Conservation (phyloP, 495 filamentous ascomycete genomes). For the Podospora appendiculata region DNA sequence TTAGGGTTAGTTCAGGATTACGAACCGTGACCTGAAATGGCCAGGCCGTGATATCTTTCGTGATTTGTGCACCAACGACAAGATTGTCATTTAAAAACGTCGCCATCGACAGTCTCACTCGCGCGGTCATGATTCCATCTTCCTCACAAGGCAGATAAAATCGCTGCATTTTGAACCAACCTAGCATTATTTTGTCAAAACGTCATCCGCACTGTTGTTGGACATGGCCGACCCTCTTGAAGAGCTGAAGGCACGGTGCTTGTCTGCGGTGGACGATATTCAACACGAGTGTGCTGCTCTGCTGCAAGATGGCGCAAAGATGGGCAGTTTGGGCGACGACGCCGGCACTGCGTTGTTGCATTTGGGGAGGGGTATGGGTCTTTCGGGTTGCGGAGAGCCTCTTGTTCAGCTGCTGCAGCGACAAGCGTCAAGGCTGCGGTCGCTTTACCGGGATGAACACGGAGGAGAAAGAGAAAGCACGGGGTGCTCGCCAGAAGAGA, state of each 20-base stretch:
- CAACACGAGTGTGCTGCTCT: conserved; percentile 17
- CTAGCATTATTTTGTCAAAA: too few relatives aligned
- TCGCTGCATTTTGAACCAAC: too few relatives aligned
- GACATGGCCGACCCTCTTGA: background rate
- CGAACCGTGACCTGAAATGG: too few relatives aligned
- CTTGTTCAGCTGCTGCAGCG: conserved; percentile 28
- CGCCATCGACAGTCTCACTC: too few relatives aligned
- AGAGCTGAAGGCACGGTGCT: conserved; percentile 6
- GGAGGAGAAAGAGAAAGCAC: background rate
- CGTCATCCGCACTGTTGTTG: too few relatives aligned
- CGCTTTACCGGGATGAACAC: conserved; percentile 2
- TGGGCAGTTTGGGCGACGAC: background rate
- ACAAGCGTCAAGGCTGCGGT: conserved; percentile 22
- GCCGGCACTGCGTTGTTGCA: background rate
- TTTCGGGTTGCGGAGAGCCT: conserved; percentile 28
- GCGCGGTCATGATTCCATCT: too few relatives aligned
- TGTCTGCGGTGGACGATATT: conserved; percentile 16
- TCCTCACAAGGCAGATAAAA: too few relatives aligned
- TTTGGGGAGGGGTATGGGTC: background rate
- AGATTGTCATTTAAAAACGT: too few relatives aligned
- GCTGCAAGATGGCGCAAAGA: background rate
- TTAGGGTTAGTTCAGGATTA: too few relatives aligned
- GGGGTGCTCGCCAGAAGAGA: background rate
- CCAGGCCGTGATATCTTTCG: too few relatives aligned
- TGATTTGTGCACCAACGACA: too few relatives aligned